Percentiles rank a stretch among this genome's conserved stretches.
Evolutionary conservation across 2,329 filamentous ascomycete species (phyloP).

Genomic region (Cordyceps tenuipes): DNA sequence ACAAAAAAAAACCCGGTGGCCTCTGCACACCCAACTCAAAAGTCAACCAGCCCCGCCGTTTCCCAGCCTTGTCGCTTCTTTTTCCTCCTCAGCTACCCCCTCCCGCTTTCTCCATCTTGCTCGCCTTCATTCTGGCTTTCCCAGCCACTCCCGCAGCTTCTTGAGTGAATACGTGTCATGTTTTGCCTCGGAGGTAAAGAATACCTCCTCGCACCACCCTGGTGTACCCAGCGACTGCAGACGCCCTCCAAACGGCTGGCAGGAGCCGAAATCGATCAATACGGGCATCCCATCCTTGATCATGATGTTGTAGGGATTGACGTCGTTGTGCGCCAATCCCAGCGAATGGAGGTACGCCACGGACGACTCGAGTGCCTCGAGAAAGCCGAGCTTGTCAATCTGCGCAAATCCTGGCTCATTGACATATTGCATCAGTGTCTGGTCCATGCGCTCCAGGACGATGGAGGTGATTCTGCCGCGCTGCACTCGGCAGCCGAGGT

Average conservation of each 20-base stretch:
- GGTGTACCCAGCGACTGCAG: constrained; percentile 11
- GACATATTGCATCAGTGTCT: constrained; percentile 1
- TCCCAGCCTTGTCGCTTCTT: neutral
- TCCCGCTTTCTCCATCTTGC: neutral
- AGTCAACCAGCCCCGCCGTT: neutral
- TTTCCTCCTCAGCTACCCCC: neutral
- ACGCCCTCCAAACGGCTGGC: constrained; percentile 14
- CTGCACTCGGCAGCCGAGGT: constrained; percentile 16
- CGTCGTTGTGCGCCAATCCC: constrained; percentile 22
- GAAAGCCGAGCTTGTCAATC: constrained; percentile 12
- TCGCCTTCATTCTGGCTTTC: neutral
- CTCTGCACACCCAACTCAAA: too few species aligned
- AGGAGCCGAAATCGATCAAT: constrained; percentile 20
- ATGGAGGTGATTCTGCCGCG: constrained; percentile 9
- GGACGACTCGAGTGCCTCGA: constrained; percentile 17
- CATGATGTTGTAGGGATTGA: constrained; percentile 21
- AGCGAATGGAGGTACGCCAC: constrained; percentile 18
- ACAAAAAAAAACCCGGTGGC: too few species aligned
- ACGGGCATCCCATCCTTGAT: constrained; percentile 17
- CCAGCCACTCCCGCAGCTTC: constrained; percentile 12
- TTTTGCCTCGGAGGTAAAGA: constrained; percentile 11
- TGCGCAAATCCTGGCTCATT: neutral
- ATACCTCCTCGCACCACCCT: constrained; percentile 15
- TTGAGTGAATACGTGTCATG: constrained; percentile 12
- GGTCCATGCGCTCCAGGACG: constrained; percentile 13